Evolutionary conservation across 2,329 filamentous ascomycete species (phyloP), one percentile per base, ranked within the genome.

Genomic region (Cercospora zeae-maydis): DNA sequence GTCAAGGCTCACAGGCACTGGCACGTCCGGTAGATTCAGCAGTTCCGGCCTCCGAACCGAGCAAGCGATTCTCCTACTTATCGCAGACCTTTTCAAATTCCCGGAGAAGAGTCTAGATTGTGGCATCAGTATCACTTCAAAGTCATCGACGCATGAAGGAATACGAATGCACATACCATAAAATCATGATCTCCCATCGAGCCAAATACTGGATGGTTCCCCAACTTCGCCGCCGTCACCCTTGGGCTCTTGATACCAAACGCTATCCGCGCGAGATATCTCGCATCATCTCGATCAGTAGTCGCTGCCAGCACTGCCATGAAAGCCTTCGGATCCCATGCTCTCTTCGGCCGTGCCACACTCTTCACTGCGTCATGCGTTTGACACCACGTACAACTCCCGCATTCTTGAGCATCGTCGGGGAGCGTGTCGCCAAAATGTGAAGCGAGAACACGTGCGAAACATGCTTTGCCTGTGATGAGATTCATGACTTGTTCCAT

Each of bases 241-340:
- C 84, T 75, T 0, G 86, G 86, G 66, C 84, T 88, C 49, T 77
- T 78, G 69, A 88, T 87, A 0, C 86, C 86, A 70, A 87, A 88
- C 0, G 85, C 86, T 3, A 88, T 75, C 19, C 83, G 78, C 0
- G 86, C 84, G 30, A 88, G 74, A 66, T 86, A 83, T 11, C 85
- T 74, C 1, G 86, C 78, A 69, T 88, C 86, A 52, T 88, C 83
- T 1, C 83, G 77, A 0, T 81, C 78, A 0, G 74, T 67, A 11
- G 82, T 80, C 0, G 72, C 76, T 0, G 72, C 64, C 1, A 88
- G 73, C 0, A 88, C 74, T 1, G 69, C 71, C 6, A 72, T 61
- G 52, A 87, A 81, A 0, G 75, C 75, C 0, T 62, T 62, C 0
- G 67, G 60, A 60, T 85, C 75, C 3, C 83, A 75, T 0, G 70